These are phyloP conservation scores for Paraglomus brasilianum DNA, from an alignment of 192 early-diverging fungal species.

Conservation along the genomic window DNA sequence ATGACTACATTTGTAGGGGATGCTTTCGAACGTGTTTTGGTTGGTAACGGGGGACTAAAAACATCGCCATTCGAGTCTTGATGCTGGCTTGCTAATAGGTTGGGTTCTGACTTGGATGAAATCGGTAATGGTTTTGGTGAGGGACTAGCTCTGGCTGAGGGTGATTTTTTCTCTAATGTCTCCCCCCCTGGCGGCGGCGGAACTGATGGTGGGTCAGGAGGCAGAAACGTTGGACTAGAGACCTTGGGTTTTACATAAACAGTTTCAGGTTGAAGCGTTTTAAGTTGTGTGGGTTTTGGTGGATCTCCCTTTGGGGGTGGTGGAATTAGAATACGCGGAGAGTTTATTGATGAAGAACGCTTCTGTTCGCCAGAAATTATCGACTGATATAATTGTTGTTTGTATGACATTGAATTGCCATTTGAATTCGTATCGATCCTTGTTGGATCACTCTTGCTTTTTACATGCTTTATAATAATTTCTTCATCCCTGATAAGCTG, in stretches of 20 bases:
- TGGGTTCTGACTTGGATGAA: background rate
- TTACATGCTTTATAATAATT: no score
- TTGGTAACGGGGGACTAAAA: no score
- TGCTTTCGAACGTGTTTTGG: background rate
- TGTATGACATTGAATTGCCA: background rate
- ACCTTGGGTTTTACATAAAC: no score
- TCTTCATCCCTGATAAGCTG: no score
- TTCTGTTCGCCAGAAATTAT: no score
- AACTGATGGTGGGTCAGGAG: background rate
- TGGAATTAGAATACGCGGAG: no score
- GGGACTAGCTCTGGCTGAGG: background rate
- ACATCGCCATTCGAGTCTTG: no score
- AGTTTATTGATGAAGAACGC: no score
- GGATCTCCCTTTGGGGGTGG: no score
- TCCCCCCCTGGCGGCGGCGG: background rate
- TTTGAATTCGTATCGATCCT: background rate
- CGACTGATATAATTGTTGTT: background rate
- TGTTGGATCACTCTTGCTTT: background rate
- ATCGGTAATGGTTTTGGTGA: background rate
- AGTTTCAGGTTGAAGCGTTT: no score
- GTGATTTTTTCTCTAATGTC: background rate
- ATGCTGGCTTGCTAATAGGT: no score
- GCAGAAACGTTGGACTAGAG: background rate
- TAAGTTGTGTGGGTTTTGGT: no score
- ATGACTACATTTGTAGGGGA: slow-evolving; percentile 8